Conservation (phyloP, 139 green algal genomes). For the Pseudopediastrum boryanum region DNA sequence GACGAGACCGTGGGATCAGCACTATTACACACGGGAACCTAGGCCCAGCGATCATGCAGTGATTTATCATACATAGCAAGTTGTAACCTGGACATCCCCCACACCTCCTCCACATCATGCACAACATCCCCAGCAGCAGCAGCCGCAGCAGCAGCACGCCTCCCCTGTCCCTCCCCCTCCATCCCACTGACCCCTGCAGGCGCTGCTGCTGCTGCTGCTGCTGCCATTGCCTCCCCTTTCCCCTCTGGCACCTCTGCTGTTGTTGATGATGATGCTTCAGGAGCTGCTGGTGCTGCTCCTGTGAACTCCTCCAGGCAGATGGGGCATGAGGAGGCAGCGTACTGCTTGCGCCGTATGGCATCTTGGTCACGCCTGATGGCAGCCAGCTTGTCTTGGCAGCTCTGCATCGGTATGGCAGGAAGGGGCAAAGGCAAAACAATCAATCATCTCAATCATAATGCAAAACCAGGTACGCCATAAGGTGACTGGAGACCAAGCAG, state of each 20-base stretch:
- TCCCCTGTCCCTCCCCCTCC: background rate
- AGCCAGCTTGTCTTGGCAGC: constrained; percentile 46
- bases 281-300: constrained; percentile 10
- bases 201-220: background rate
- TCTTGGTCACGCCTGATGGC: constrained; percentile 36
- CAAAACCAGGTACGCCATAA: too few species aligned
- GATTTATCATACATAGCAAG: too few species aligned
- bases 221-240: background rate
- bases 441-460: too few species aligned
- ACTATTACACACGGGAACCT: too few species aligned
- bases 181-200: background rate
- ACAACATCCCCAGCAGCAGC: background rate
- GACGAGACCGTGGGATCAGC: too few species aligned
- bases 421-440: background rate
- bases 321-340: constrained; percentile 47
- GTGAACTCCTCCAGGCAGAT: constrained; percentile 48
- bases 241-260: too few species aligned
- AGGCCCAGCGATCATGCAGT: too few species aligned
- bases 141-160: background rate
- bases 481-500: too few species aligned
- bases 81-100: too few species aligned
- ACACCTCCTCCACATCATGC: too few species aligned
- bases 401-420: constrained; percentile 18
- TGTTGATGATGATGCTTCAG: background rate
- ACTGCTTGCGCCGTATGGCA: constrained; percentile 35